These are phyloP conservation scores for Aspergillus aculeatinus DNA, from an alignment of 2,329 filamentous ascomycete genomes.

Conservation along the genomic window DNA sequence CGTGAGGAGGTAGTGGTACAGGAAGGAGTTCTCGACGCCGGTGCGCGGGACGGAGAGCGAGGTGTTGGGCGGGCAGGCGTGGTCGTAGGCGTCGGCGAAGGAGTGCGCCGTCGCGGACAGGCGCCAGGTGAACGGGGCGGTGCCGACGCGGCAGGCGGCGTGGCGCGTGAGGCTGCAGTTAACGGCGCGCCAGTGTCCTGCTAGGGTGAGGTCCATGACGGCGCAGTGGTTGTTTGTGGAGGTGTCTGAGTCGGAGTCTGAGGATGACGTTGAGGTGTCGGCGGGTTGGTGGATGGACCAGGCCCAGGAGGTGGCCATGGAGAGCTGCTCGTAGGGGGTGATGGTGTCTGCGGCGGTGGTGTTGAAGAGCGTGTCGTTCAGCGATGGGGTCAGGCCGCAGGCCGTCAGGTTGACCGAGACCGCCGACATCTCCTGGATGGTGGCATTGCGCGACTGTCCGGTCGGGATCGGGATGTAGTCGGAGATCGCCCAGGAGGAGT, in stretches of 20 bases:
- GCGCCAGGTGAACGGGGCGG: constrained; percentile 59
- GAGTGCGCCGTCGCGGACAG: constrained; percentile 46
- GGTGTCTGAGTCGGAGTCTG: constrained; percentile 14
- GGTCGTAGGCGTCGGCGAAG: constrained; percentile 46
- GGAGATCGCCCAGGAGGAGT: constrained; percentile 55
- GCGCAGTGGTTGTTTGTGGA: constrained; percentile 55
- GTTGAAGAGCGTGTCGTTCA: constrained; percentile 57
- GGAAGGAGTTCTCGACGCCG: constrained; percentile 62
- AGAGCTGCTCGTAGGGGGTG: constrained; percentile 51
- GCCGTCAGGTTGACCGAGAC: constrained; percentile 45
- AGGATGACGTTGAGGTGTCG: constrained; percentile 40
- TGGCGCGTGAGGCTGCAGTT: constrained; percentile 55
- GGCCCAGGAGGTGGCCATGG: constrained; percentile 57
- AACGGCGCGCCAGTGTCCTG: constrained; percentile 58
- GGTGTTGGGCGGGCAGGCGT: constrained; percentile 51
- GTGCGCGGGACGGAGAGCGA: constrained; percentile 60
- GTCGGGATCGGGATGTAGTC: constrained; percentile 29
- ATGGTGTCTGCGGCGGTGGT: constrained; percentile 51
- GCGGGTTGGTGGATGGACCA: constrained; percentile 59
- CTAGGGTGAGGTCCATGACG: constrained; percentile 48
- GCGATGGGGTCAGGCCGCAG: constrained; percentile 61
- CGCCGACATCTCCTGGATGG: constrained; percentile 33
- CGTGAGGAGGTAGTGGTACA: constrained; percentile 46
- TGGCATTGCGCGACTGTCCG: constrained; percentile 21
- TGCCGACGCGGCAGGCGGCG: constrained; percentile 57